Base-by-base conservation (phyloP, 805 yeast genomes). In the Hanseniaspora clermontiae region DNA sequence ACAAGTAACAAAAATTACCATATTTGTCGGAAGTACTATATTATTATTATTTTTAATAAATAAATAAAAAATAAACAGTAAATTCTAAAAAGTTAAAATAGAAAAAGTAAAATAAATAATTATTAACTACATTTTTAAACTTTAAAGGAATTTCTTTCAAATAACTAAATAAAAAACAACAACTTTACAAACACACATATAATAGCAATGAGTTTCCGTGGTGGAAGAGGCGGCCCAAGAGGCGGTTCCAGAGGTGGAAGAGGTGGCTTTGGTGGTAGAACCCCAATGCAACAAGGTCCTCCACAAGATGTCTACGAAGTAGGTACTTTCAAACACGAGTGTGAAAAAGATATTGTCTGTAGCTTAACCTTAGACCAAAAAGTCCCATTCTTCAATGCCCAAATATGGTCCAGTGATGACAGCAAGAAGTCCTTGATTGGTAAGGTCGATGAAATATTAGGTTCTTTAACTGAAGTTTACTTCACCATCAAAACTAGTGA, bases 311-410 rank as follows among this genome's bases (percentile, higher is more conserved):
- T 93, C 31, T 76, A 86, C 64, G 97, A 90, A 73, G 86, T 93
- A 95, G 99, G 99, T 60, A 70, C 87, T 27, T 93, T 89, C 68
- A 63, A 87, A 69, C 96, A 90, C 69, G 78, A 93, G 14, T 89
- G 96, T 71, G 99, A 93, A 72, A 96, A 95, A 58, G 98, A 93
- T 68, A 86, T 93, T 68, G 95, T 93, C 57, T 93, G 97, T 75
- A 87, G 90, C 67, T 32, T 53, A 34, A 89, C 97, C 50, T 86
- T 87, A 66, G 93, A 93, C 70, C 82, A 88, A 58, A 91, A 91
- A 76, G 77, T 93, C 63, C 98, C 99, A 66, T 93, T 91, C 72
- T 93, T 93, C 80, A 93, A 93, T 74, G 99, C 99, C 31, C 98
- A 98, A 69, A 90, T 93, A 65, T 93, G 84, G 71, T 78, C 93